These are phyloP conservation scores for Thermomucor indicae-seudaticae DNA, from an alignment of 371 early-diverging fungal genomes.

Conservation along the genomic window DNA sequence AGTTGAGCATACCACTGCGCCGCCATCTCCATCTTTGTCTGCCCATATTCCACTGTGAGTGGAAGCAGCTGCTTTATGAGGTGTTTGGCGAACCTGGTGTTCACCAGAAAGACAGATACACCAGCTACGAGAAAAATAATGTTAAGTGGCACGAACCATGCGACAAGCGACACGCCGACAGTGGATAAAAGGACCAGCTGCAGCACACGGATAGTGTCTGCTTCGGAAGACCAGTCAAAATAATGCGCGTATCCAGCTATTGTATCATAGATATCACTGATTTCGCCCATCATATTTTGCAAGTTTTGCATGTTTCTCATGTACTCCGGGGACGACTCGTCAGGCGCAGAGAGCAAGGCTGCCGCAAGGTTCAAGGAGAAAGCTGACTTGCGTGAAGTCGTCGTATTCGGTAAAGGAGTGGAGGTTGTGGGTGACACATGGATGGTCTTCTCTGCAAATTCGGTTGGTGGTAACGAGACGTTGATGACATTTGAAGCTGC, in stretches of 20 bases:
- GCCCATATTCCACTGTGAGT: conserved; percentile 15
- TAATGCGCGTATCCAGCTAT: conserved; percentile 19
- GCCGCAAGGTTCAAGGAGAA: conserved; percentile 14
- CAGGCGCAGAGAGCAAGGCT: conserved; percentile 22
- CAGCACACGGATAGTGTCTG: conserved; percentile 27
- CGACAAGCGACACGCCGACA: conserved; percentile 6
- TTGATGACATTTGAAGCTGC: too few species aligned
- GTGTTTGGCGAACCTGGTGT: conserved; percentile 38
- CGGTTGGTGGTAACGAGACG: too few species aligned
- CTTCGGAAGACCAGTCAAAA: conserved; percentile 38
- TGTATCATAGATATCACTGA: conserved; percentile 33
- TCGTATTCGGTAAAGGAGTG: neutral
- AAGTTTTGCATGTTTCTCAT: conserved; percentile 37
- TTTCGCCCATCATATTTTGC: conserved; percentile 50
- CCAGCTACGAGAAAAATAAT: conserved; percentile 23
- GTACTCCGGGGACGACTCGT: conserved; percentile 44
- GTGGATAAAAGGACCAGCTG: conserved; percentile 22
- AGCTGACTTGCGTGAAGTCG: neutral
- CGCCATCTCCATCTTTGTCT: conserved; percentile 10
- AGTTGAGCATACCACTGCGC: conserved; percentile 17
- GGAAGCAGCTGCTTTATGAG: conserved; percentile 29
- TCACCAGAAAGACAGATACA: conserved; percentile 23
- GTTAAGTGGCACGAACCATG: conserved; percentile 31
- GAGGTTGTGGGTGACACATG: neutral
- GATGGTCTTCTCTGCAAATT: neutral